phyloP scores from a whole-genome alignment of 495 filamentous ascomycete species.

The Neurospora sp. region DNA sequence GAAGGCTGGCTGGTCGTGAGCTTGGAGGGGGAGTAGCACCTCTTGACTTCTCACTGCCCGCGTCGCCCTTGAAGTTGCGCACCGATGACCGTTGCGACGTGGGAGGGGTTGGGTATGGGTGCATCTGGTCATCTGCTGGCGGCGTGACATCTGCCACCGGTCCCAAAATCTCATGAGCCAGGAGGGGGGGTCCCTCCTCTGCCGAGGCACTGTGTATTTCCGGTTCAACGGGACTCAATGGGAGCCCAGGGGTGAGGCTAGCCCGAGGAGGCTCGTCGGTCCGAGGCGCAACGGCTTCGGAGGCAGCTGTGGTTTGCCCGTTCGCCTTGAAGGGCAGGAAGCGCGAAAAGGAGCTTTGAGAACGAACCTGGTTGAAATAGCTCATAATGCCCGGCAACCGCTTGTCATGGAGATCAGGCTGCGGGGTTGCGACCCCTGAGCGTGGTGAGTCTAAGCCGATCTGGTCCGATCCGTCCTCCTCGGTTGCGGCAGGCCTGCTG shows the following conservation, averaged over 20 bases:
- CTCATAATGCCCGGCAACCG: slow-evolving; percentile 83
- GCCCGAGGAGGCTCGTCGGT: slow-evolving; percentile 24
- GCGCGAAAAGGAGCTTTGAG: slow-evolving; percentile 34
- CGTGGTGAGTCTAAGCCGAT: slow-evolving; percentile 76
- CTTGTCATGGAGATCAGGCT: slow-evolving; percentile 81
- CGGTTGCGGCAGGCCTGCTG: slow-evolving; percentile 39
- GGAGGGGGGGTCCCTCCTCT: slow-evolving; percentile 40
- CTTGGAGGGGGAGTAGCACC: slow-evolving; percentile 12
- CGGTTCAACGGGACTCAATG: slow-evolving; percentile 14
- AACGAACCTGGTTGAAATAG: slow-evolving; percentile 97
- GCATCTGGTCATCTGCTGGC: slow-evolving; percentile 23
- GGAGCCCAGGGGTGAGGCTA: slow-evolving; percentile 14
- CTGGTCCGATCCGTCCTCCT: slow-evolving; percentile 64
- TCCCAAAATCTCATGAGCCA: slow-evolving; percentile 37
- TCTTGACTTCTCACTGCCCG: slow-evolving; percentile 31
- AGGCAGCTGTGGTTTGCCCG: slow-evolving; percentile 28
- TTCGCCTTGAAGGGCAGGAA: slow-evolving; percentile 25
- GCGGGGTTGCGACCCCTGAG: slow-evolving; percentile 76
- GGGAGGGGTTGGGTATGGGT: slow-evolving; percentile 49
- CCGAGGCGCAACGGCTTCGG: slow-evolving; percentile 22
- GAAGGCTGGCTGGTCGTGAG: slow-evolving; percentile 19
- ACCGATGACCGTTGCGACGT: slow-evolving; percentile 45
- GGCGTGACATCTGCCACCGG: slow-evolving; percentile 22
- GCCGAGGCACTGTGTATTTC: slow-evolving; percentile 14
- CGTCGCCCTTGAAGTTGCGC: slow-evolving; percentile 36